These are phyloP conservation scores for Naganishia sp. DNA, from an alignment of 1,284 basidiomycete species.

Conservation along the genomic window DNA sequence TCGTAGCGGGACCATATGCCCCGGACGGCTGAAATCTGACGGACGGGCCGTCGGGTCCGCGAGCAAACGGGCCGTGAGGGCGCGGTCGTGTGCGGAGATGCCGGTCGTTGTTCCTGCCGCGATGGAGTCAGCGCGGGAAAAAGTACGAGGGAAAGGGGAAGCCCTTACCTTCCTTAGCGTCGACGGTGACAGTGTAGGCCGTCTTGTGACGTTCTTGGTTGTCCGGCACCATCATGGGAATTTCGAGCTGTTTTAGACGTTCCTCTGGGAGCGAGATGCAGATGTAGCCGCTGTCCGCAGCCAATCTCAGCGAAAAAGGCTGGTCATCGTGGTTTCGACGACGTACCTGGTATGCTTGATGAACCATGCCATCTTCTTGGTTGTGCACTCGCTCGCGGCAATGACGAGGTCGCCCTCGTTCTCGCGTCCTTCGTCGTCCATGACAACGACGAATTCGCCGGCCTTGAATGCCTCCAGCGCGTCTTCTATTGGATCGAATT, in stretches of 20 bases:
- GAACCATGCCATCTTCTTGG: constrained; percentile 99
- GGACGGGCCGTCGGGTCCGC: constrained; percentile 61
- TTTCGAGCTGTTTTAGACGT: constrained; percentile 74
- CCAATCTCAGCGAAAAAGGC: not conserved
- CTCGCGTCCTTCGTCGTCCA: constrained; percentile 91
- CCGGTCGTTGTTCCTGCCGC: constrained; percentile 82
- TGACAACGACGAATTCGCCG: constrained; percentile 90
- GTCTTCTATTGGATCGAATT: constrained; percentile 72
- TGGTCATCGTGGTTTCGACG: not conserved
- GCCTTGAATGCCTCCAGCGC: constrained; percentile 74
- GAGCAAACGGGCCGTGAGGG: constrained; percentile 79
- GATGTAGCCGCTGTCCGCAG: constrained; percentile 76
- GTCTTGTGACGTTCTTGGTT: constrained; percentile 92
- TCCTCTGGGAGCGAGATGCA: constrained; percentile 81
- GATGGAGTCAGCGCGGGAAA: constrained; percentile 3
- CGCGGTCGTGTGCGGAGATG: constrained; percentile 94
- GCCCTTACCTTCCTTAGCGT: constrained; percentile 76
- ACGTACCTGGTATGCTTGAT: constrained; percentile 86
- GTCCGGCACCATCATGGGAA: constrained; percentile 90
- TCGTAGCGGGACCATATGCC: constrained; percentile 91
- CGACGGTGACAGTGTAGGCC: constrained; percentile 95
- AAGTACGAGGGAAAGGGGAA: constrained; percentile 19
- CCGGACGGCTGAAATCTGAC: constrained; percentile 86
- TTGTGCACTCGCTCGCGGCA: constrained; percentile 75
- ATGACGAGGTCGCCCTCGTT: constrained; percentile 94